Base-by-base conservation (phyloP, 176 grass and related monocot genomes). In the Oryza meridionalis region DNA sequence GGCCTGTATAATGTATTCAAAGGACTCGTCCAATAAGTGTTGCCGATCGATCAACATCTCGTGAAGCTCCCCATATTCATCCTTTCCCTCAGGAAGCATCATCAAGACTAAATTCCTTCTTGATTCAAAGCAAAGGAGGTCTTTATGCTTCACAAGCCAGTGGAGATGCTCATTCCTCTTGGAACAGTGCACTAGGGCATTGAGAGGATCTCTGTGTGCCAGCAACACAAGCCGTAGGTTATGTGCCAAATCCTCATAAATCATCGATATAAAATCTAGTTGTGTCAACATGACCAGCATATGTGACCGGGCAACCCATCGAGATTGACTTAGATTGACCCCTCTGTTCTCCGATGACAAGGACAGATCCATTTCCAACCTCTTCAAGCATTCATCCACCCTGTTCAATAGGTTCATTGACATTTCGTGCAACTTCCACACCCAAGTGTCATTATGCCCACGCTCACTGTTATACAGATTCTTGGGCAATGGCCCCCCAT, bases 21-120 rank as follows among this genome's bases (percentile, higher is more conserved):
- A 99, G 10, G 93, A 96, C 16, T 99, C 97, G 38, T 88, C 84
- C 82, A 99, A 76, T 61, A 99, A 73, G 67, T 92, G 93, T 0
- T 82, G 88, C 12, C 97, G 80, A 67, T 99, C 97, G 24, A 99
- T 99, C 44, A 99, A 82, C 97, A 99, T 99, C 86, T 99, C 97
- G 72, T 99, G 91, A 78, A 96, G 80, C 81, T 94, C 97, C 65
- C 92, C 89, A 72, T 79, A 91, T 21, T 96, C 97, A 82, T 99
- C 91, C 73, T 88, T 99, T 66, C 84, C 84, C 80, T 96, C 93
- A 85, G 94, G 87, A 35, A 99, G 89, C 93, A 99, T 77, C 97
- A 99, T 99, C 72, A 94, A 77, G 35, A 95, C 91, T 44, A 99
- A 84, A 84, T 94, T 99, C 84, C 88, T 84, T 81, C 97, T 99